Conservation (phyloP, 208 protist genomes). For the Wallacemonas sp. region DNA sequence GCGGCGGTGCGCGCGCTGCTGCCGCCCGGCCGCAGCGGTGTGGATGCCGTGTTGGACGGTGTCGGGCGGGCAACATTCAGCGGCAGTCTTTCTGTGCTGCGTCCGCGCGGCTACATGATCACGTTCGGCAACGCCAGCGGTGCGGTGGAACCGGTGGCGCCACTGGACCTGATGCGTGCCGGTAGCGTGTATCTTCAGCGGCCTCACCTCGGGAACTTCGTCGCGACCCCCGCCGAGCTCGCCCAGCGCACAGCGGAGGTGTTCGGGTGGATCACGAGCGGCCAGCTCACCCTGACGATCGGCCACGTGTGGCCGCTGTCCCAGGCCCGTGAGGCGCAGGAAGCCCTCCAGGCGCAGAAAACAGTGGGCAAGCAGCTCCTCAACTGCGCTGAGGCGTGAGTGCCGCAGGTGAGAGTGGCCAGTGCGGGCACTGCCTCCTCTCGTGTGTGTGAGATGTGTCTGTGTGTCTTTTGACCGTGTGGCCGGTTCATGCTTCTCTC, state of each 20-base stretch:
- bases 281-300: slow-evolving; percentile 48
- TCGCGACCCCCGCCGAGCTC: slow-evolving; percentile 37
- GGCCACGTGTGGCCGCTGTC: slow-evolving; percentile 44
- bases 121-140: slow-evolving; percentile 92
- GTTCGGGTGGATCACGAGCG: slow-evolving; percentile 51
- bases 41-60: slow-evolving; percentile 89
- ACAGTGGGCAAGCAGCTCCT: slow-evolving; percentile 63
- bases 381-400: not conserved
- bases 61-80: slow-evolving; percentile 83
- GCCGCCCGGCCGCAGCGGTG: slow-evolving; percentile 35
- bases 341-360: slow-evolving; percentile 36
- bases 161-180: slow-evolving; percentile 44
- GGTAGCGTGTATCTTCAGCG: slow-evolving; percentile 84
- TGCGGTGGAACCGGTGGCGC: slow-evolving; percentile 55
- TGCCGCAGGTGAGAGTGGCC: not conserved
- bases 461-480: too few species aligned
- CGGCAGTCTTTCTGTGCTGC: slow-evolving; percentile 62
- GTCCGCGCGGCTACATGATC: slow-evolving; percentile 80
- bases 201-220: slow-evolving; percentile 66
- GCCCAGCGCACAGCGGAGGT: slow-evolving; percentile 48
- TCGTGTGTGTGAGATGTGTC: too few species aligned
- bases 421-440: too few species aligned
- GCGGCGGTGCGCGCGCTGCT: slow-evolving; percentile 42
- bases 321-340: slow-evolving; percentile 60
- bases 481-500: too few species aligned